Conservation (phyloP, 371 early-diverging fungal genomes). For the Chytridium lagenaria region DNA sequence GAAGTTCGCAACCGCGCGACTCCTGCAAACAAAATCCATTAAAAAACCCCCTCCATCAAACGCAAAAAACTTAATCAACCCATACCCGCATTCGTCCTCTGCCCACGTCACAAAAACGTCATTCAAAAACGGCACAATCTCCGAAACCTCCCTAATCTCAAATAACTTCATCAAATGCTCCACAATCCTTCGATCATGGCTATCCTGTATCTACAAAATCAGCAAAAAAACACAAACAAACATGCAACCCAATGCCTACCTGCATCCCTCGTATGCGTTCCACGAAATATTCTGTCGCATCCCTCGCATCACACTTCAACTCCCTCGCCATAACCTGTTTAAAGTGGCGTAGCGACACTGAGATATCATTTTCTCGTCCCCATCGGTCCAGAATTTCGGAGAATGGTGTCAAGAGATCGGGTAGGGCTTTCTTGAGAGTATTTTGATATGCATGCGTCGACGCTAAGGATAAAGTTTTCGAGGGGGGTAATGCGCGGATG, state of each 20-base stretch:
- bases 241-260: not conserved
- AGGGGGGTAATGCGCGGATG: not conserved
- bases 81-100: not conserved
- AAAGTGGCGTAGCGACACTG: not conserved
- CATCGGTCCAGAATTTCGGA: not conserved
- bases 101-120: slow-evolving; percentile 10
- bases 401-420: not conserved
- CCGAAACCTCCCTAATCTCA: not conserved
- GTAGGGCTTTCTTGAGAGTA: not conserved
- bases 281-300: not conserved
- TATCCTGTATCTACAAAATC: not conserved
- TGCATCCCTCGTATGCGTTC: not conserved
- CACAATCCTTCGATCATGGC: not conserved
- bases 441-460: not conserved
- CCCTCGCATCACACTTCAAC: not conserved
- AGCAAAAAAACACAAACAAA: not conserved
- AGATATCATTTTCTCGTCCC: not conserved
- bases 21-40: no score
- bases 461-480: slow-evolving; percentile 1
- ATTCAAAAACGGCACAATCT: not conserved
- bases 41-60: no score
- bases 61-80: not conserved
- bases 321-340: slow-evolving; percentile 1
- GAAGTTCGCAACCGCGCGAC: no score
- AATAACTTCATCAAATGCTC: not conserved